These are phyloP conservation scores for Wickerhamiella hasegawae DNA, from an alignment of 805 yeast species.

Conservation along the genomic window DNA sequence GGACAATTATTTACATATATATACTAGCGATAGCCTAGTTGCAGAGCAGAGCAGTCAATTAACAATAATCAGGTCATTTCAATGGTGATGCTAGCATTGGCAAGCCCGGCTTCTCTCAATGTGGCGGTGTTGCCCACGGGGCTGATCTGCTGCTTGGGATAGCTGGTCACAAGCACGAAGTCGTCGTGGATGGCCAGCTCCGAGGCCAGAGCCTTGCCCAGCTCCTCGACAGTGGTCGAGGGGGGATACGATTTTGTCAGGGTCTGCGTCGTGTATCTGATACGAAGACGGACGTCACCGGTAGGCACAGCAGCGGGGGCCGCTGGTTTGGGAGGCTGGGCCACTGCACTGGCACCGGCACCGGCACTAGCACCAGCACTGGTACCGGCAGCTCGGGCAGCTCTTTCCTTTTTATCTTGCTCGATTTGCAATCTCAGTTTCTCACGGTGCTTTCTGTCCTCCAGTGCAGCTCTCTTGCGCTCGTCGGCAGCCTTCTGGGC, in stretches of 20 bases:
- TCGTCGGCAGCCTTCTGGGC: conserved; percentile 19
- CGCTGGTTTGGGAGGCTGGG: conserved; percentile 10
- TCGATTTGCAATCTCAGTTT: conserved; percentile 21
- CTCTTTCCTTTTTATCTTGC: conserved; percentile 21
- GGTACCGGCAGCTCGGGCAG: conserved; percentile 5
- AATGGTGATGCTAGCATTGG: conserved; percentile 16
- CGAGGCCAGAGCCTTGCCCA: conserved; percentile 15
- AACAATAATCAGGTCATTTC: neutral
- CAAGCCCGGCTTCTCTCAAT: conserved; percentile 18
- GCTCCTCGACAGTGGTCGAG: conserved; percentile 16
- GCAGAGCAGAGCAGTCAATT: neutral
- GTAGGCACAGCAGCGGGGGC: conserved; percentile 3
- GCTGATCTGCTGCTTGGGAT: conserved; percentile 17
- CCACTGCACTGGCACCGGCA: neutral
- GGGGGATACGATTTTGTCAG: conserved; percentile 16
- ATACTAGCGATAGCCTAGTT: too few relatives aligned
- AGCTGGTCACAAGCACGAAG: conserved; percentile 18
- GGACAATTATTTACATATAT: too few relatives aligned
- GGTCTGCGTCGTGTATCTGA: conserved; percentile 13
- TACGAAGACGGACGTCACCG: conserved; percentile 14
- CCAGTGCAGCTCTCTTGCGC: conserved; percentile 17
- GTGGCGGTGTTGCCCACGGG: conserved; percentile 15
- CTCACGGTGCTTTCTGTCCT: conserved; percentile 19
- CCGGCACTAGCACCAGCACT: neutral
- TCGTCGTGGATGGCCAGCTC: conserved; percentile 13